Evolutionary conservation across 305 asterid genomes (phyloP), one percentile per base, ranked within the genome.

Genomic region (Solanum hybrid): DNA sequence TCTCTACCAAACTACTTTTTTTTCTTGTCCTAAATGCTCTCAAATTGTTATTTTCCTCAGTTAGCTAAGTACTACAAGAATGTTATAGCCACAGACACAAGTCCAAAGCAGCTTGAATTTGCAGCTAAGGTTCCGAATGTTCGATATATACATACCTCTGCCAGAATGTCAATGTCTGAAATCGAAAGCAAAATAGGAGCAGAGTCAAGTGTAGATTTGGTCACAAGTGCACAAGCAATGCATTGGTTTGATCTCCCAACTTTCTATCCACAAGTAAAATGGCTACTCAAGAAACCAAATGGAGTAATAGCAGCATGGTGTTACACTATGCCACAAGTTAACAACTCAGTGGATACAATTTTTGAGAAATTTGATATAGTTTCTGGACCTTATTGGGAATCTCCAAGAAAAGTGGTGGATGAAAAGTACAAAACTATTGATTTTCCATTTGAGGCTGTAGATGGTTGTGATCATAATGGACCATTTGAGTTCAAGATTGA

Each of bases 361-460:
- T 31, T 90, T 34, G 90, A 80, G 4, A 40, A 80, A 8, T 4
- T 92, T 7, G 87, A 92, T 87, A 24, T 22, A 5, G 26, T 22
- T 37, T 32, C 36, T 4, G 86, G 71, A 8, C 89, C 86, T 32
- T 90, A 88, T 32, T 34, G 71, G 26, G 88, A 84, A 22, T 87
- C 91, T 2, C 87, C 27, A n/a, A 81, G 82, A 4, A 72, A 36
- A 29, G 6, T 87, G 51, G 90, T 92, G 5, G 56, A 76, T 56
- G 91, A 90, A 12, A 86, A 89, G 87, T 92, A 91, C 11, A 34
- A 10, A 27, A 90, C 88, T 6, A 91, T 91, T n/a, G 93, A 91
- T 4, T 91, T 92, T 56, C 93, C 94, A 4, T 91, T 92, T 78
- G 87, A 92, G 90, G 82, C 90, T 2, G 87, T 92, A 2, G 90